Evolutionary conservation across 345 rosid genomes (phyloP), one percentile per base, ranked within the genome.

Genomic region (Hibiscus trionum): DNA sequence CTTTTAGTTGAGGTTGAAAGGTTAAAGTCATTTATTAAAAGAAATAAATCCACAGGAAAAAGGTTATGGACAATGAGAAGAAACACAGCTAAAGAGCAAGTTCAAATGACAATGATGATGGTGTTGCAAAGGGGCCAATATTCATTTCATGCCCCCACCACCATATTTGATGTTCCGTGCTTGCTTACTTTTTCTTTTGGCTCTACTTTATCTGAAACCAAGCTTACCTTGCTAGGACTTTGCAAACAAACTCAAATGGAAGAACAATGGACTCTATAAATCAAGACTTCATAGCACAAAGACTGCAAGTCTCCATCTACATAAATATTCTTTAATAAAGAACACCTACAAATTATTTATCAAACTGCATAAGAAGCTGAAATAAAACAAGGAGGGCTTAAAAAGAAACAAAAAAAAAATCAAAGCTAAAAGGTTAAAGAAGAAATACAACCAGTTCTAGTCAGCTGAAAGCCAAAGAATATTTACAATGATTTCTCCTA

Each of bases 261-360:
- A 12, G 55, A 39, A 6, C 14, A 42, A 61, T 7, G 42, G 21
- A 50, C 27, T 27, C 37, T n/a, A 15, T 1, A 42, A 35, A 19
- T 59, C 58, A 59, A 29, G 44, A 11, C n/a, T 29, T 46, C 19
- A 4, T 47, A 64, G 3, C 49, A 50, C 3, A 62, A 66, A 42
- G 46, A 63, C 19, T 7, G 8, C 7, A 59, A 26, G 50, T 75
- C 46, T 47, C 44, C 44, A 75, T 73, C 60, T 70, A 82, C 83
- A 80, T 2, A 37, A 35, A 58, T 26, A 39, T 57, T 50, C 47
- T 50, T 50, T 49, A 12, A 49, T 12, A 49, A 49, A 16, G n/a
- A 62, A n/a, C 71, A 68, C 73, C 83, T 76, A 82, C 86, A 83
- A 58, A 60, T 88, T 88, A 88, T 88, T 86, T 88, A 86, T 86